Conservation (phyloP, 2,329 filamentous ascomycete species). For the Teratosphaeria epicoccoides region DNA sequence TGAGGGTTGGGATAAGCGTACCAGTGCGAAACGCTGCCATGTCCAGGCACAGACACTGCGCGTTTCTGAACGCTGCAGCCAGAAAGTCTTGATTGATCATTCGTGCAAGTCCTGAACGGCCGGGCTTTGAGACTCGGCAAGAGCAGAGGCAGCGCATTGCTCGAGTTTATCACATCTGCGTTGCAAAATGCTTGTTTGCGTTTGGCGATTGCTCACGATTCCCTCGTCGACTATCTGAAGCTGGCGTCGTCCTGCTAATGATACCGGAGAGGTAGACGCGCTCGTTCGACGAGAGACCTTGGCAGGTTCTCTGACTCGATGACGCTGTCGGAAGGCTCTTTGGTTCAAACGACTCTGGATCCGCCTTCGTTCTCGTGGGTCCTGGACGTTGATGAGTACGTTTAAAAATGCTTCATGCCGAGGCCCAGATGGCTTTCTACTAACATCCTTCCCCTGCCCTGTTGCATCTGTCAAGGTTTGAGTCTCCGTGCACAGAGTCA, state of each 20-base stretch:
- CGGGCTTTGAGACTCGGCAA: conserved; percentile 5
- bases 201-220: background rate
- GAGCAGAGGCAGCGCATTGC: conserved; percentile 1
- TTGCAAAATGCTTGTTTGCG: background rate
- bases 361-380: conserved; percentile 20
- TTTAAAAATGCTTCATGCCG: background rate
- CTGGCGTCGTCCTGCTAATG: background rate
- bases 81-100: conserved; percentile 24
- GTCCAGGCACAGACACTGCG: conserved; percentile 15
- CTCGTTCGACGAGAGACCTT: conserved; percentile 14
- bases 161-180: background rate
- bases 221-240: conserved; percentile 4
- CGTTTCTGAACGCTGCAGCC: conserved; percentile 17
- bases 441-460: background rate
- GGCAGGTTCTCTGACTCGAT: conserved; percentile 17
- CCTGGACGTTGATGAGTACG: background rate
- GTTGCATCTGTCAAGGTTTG: background rate
- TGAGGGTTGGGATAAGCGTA: conserved; percentile 11
- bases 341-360: conserved; percentile 25
- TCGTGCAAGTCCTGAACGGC: conserved; percentile 21
- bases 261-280: conserved; percentile 4
- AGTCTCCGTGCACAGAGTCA: background rate
- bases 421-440: background rate
- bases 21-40: conserved; percentile 9
- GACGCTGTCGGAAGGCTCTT: conserved; percentile 22